Conservation (phyloP, 140 eudicot species). For the Cichorium intybus region DNA sequence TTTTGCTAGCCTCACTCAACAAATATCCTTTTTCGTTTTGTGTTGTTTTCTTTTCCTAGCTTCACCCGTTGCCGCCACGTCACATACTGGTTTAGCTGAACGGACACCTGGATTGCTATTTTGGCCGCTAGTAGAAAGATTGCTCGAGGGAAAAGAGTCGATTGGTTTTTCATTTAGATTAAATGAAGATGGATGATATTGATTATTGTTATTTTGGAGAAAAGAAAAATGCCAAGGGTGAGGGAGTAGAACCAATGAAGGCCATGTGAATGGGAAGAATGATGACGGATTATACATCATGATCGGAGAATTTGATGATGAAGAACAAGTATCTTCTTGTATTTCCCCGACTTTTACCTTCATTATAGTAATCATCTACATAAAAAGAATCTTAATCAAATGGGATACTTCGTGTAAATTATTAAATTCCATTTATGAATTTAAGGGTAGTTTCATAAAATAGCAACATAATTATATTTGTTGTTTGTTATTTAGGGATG, state of each 20-base stretch:
- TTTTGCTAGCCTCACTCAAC: too few species aligned
- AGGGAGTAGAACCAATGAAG: conserved; percentile 21
- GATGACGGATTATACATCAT: conserved; percentile 21
- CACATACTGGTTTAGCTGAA: too few species aligned
- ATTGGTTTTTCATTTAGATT: conserved; percentile 11
- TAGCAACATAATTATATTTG: too few species aligned
- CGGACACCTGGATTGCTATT: too few species aligned
- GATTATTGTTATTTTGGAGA: conserved; percentile 7
- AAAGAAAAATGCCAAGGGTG: conserved; percentile 40
- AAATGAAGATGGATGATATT: neutral
- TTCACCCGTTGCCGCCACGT: too few species aligned
- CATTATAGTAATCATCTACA: conserved; percentile 28
- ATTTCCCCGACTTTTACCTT: conserved; percentile 28
- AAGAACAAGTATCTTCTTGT: conserved; percentile 12
- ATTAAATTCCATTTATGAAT: neutral
- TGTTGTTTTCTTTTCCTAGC: too few species aligned
- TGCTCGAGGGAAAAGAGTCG: neutral
- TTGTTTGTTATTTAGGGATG: too few species aligned
- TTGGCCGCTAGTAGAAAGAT: neutral
- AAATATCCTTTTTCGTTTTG: too few species aligned
- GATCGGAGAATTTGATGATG: conserved; percentile 19
- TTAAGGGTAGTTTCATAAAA: too few species aligned
- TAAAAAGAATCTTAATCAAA: neutral
- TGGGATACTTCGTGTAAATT: neutral
- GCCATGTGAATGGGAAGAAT: conserved; percentile 26